Base-by-base conservation (phyloP, 2,329 filamentous ascomycete genomes). In the Polytolypa hystricis region DNA sequence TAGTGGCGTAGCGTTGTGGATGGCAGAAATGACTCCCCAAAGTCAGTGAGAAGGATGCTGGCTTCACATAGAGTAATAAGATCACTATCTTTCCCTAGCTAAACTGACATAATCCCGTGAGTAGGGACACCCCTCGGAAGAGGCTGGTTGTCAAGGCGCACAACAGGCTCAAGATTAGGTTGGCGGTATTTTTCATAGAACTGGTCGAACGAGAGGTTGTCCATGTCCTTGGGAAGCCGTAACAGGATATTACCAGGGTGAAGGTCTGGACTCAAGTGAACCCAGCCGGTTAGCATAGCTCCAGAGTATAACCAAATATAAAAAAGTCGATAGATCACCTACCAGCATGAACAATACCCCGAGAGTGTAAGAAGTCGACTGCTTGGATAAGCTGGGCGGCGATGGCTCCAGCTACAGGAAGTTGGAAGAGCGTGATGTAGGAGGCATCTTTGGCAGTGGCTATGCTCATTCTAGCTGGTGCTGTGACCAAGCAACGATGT, bases 191-290 rank as follows among this genome's bases (percentile, higher is more conserved):
- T 45, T 17, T 47, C 35, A 14, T 52, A 48, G 14, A 52, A 15
- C 14, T 51, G 41, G 15, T 42, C 35, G 4, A 45, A 39, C 6
- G 46, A 42, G 12, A 47, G 44, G 10, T 21, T n/a, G 38, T 55
- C 40, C 1, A 54, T 41, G 6, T 32, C 23, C 35, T 39, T 25
- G 11, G 45, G 45, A 21, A 50, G 39, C 2, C 42, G 40, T 33
- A 51, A 31, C 12, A 55, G 39, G 17, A 54, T 40, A 26, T 55
- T 56, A 9, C 39, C 47, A 5, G 47, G 42, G 33, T 46, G 48
- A 34, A 55, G 42, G 17, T 52, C 49, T 54, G 41, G n/a, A n/a
- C n/a, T n/a, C 25, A 26, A 29, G 33, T 27, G 11, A 23, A 43
- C 16, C n/a, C 16, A 34, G 18, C 19, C 21, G 10, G 40, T 21